Evolutionary conservation across 2,329 filamentous ascomycete species (phyloP).

Genomic region (Neonectria neomacrospora): DNA sequence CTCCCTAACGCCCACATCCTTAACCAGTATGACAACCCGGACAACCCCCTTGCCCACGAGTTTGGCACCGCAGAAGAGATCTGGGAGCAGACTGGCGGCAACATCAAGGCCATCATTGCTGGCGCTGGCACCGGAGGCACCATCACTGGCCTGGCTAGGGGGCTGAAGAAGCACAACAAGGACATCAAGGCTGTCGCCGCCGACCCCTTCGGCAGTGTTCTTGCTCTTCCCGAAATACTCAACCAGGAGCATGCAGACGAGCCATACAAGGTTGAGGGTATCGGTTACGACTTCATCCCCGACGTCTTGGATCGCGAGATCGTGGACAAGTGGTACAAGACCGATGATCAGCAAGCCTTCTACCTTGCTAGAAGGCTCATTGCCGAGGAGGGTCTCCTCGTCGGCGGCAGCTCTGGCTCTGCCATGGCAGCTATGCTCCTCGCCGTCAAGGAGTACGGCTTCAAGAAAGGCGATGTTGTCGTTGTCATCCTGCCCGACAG

Average conservation of each 20-base stretch:
- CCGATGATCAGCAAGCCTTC: slow-evolving; percentile 91
- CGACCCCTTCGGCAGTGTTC: slow-evolving; percentile 90
- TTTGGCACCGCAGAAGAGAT: slow-evolving; percentile 95
- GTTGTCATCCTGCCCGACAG: slow-evolving; percentile 95
- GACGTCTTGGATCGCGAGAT: slow-evolving; percentile 84
- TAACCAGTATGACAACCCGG: slow-evolving; percentile 91
- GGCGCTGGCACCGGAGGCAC: slow-evolving; percentile 96
- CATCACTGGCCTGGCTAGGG: slow-evolving; percentile 87
- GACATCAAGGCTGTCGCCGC: slow-evolving; percentile 90
- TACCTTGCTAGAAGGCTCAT: slow-evolving; percentile 90
- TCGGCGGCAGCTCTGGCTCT: slow-evolving; percentile 93
- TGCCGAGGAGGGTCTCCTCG: slow-evolving; percentile 90
- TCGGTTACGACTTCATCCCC: slow-evolving; percentile 98
- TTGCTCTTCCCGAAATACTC: slow-evolving; percentile 82
- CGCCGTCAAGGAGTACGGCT: slow-evolving; percentile 79
- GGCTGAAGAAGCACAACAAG: slow-evolving; percentile 86
- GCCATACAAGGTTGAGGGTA: slow-evolving; percentile 97
- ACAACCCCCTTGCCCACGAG: slow-evolving; percentile 96
- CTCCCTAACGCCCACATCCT: slow-evolving; percentile 97
- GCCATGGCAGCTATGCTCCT: slow-evolving; percentile 85
- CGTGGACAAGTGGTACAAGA: slow-evolving; percentile 98
- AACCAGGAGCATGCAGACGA: slow-evolving; percentile 86
- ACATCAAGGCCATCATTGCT: slow-evolving; percentile 84
- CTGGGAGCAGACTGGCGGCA: slow-evolving; percentile 88
- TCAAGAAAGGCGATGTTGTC: slow-evolving; percentile 85